Base-by-base conservation (phyloP, 2,329 filamentous ascomycete species). In the Grosmannia penicillata region DNA sequence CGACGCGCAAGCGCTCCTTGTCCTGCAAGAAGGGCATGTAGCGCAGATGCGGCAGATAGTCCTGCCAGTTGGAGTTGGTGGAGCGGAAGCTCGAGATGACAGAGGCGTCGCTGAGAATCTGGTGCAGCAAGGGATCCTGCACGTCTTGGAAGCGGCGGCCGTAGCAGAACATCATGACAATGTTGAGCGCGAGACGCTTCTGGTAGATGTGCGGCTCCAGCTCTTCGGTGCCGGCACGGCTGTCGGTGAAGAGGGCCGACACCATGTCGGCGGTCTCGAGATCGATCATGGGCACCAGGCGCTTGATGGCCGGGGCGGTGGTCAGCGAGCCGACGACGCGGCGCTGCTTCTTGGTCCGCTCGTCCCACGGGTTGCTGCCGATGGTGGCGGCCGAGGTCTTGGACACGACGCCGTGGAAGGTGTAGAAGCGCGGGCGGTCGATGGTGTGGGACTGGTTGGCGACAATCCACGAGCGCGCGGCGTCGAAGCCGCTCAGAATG, bases 391-490 rank as follows among this genome's bases (percentile, higher is more conserved):
- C 38, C n/a, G 27, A 33, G 1, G 38, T 36, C 9, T 19, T 15
- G 8, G 38, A 40, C 8, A 40, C 33, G 17, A 40, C 38, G 8
- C 33, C 27, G 33, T 40, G 38, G 10, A 40, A 40, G 18, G 38
- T 40, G 33, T 40, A 35, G 24, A 40, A 40, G 22, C 33, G 27
- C 9, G 38, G 38, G 1, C 38, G 38, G 27, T 36, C 33, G 1
- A 40, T 13, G 18, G 33, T 36, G 17, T 28, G 21, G n/a, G 38
- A 32, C 29, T 40, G 38, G n/a, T 40, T 25, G 22, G 22, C 18
- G 15, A 40, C 17, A 14, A 40, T 27, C 33, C 33, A 40, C n/a
- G 24, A 23, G 4, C 28, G 28, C 9, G 38, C 29, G 24, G 19
- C 24, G 8, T 28, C 33, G 28, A 37, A 40, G 6, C 28, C 27